These are phyloP conservation scores for Tephrocybe sp. DNA, from an alignment of 768 basidiomycete species.

Conservation along the genomic window DNA sequence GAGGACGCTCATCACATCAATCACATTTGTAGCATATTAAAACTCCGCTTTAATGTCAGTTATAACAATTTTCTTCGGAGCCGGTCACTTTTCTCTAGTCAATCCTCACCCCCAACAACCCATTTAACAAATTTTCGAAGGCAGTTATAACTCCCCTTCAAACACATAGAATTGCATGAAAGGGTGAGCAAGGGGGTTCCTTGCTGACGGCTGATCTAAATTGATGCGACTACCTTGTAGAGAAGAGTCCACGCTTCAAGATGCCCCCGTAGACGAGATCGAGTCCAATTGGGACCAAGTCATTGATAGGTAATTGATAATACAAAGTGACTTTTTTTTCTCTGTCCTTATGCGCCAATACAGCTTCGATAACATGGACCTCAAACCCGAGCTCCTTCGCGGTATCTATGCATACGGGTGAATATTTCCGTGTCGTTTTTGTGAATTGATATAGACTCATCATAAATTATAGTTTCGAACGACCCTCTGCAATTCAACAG, in stretches of 20 bases:
- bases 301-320: constrained; percentile 81
- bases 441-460: not conserved
- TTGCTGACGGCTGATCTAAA: not conserved
- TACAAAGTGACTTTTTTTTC: not conserved
- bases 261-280: constrained; percentile 83
- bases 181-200: constrained; percentile 14
- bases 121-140: constrained; percentile 21
- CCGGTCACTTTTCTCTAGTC: constrained; percentile 6
- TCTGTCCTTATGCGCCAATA: constrained; percentile 1
- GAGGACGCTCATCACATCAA: too few relatives aligned
- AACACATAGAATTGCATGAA: constrained; percentile 24
- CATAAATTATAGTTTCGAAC: constrained; percentile 75
- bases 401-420: constrained; percentile 99
- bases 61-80: constrained; percentile 16
- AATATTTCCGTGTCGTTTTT: constrained; percentile 24
- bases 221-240: constrained; percentile 29
- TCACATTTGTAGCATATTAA: constrained; percentile 4
- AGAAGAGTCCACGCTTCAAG: constrained; percentile 71
- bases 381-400: constrained; percentile 96
- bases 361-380: constrained; percentile 98
- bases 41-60: constrained; percentile 19
- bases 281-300: constrained; percentile 99
- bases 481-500: constrained; percentile 98
- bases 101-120: constrained; percentile 19
- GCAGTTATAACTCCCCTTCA: constrained; percentile 30